Base-by-base conservation (phyloP, 2,329 filamentous ascomycete species). In the Trichoderma gracile region DNA sequence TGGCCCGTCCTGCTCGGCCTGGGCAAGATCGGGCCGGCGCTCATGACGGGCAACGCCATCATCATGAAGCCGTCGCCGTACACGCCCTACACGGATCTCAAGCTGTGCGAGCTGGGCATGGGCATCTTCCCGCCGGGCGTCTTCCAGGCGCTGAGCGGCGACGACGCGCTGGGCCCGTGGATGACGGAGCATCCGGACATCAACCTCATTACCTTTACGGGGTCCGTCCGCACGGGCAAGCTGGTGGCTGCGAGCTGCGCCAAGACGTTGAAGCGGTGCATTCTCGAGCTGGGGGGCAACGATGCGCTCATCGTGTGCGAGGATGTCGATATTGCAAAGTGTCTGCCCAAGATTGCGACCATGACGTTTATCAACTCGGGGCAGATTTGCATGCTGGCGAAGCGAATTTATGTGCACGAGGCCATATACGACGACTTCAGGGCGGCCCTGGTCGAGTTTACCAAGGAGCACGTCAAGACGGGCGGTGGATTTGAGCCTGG, bases 231-330 rank as follows among this genome's bases (percentile, higher is more conserved):
- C 2, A 92, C 90, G 0, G 91, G 89, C 1, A 84, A 86, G 63
- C 80, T 87, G 60, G 91, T 94, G 61, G 90, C 92, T 84, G 89
- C 89, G 71, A 83, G 86, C 72, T 89, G 90, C 0, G 82, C 87
- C 5, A 78, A 82, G 1, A 90, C 82, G 5, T 73, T 87, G 70
- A 89, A 89, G 77, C 87, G 87, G 70, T 82, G 89, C 10, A 85
- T 84, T 2, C 80, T 89, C 19, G 87, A 89, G 74, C 84, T 88
- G 0, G 88, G 88, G n/a, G 88, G 88, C 53, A 90, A 90, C 74
- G 86, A 82, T 0, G 87, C 88, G 0, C 79, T 71, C 89, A 69
- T 71, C 23, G 52, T 71, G 25, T 66, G 65, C 5, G 57, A 73
- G 0, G 84, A 87, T 67, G 83, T 86, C 17, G 83, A 88, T 67